Conservation (phyloP, 148 eudicot genomes). For the Silene uniflora region DNA sequence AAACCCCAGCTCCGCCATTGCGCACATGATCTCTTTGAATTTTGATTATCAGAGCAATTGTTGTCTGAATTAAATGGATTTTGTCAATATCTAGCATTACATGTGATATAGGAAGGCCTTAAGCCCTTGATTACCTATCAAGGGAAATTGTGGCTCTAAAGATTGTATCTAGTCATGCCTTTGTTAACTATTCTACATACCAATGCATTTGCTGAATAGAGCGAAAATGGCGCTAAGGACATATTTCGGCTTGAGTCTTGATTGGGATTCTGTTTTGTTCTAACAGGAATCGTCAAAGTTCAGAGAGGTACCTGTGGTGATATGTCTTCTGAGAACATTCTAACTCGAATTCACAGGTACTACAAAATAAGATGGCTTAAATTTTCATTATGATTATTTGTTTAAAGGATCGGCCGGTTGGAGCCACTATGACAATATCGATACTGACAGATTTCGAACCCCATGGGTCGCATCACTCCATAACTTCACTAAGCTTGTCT, state of each 20-base stretch:
- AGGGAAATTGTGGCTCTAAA: neutral
- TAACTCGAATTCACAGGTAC: constrained; percentile 44
- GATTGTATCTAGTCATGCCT: neutral
- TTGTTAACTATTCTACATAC: neutral
- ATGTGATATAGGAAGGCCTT: neutral
- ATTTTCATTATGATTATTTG: neutral
- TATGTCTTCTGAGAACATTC: constrained; percentile 50
- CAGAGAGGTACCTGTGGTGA: constrained; percentile 42
- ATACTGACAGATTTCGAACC: neutral
- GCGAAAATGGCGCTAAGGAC: neutral
- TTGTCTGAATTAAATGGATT: neutral
- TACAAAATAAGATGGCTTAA: neutral
- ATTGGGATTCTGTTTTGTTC: constrained; percentile 5
- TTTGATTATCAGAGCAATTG: neutral
- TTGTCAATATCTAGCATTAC: neutral
- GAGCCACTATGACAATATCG: neutral
- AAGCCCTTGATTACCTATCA: neutral
- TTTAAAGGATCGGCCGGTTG: neutral
- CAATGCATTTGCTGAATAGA: neutral
- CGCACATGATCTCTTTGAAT: neutral
- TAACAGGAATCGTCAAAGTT: constrained; percentile 43
- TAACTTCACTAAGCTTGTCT: neutral
- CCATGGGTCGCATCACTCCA: neutral
- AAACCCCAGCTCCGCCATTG: too few species aligned
- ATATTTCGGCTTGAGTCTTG: neutral